A percentile compares a stretch with the other conserved stretches of the same genome.
Conservation (phyloP, 805 yeast species). For the Saccharomycopsis sp. region DNA sequence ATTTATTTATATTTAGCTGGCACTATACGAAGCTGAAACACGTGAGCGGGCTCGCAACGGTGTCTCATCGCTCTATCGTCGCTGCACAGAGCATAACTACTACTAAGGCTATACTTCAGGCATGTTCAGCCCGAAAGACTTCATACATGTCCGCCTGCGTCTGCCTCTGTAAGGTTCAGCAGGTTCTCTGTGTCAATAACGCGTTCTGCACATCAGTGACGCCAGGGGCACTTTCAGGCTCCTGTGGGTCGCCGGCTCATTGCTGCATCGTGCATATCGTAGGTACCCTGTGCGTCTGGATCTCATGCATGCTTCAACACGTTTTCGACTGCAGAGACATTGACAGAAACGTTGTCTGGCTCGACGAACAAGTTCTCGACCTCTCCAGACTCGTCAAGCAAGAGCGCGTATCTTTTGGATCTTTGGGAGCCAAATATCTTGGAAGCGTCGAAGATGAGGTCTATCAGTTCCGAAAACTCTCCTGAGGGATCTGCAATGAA, state of each 20-base stretch:
- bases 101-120: too few relatives aligned
- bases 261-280: too few relatives aligned
- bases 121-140: too few relatives aligned
- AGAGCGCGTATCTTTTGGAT: slow-evolving; percentile 66
- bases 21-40: not conserved
- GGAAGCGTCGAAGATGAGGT: slow-evolving; percentile 66
- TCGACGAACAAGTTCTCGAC: slow-evolving; percentile 64
- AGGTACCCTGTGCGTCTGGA: too few relatives aligned
- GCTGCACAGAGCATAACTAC: too few relatives aligned
- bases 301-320: slow-evolving; percentile 26
- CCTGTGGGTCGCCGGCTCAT: too few relatives aligned
- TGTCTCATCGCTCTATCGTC: too few relatives aligned
- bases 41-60: not conserved
- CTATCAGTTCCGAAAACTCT: slow-evolving; percentile 59
- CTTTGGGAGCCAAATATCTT: slow-evolving; percentile 71
- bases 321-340: slow-evolving; percentile 38
- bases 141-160: too few relatives aligned
- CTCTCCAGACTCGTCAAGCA: slow-evolving; percentile 52
- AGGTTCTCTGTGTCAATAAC: too few relatives aligned
- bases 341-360: slow-evolving; percentile 72
- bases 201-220: too few relatives aligned
- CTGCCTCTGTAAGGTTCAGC: too few relatives aligned
- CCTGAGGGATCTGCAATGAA: slow-evolving; percentile 79
- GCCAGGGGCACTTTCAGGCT: too few relatives aligned
- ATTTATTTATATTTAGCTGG: not conserved